Evolutionary conservation across 176 grass and related monocot genomes (phyloP), one percentile per base, ranked within the genome.

Genomic region (Areca catechu): DNA sequence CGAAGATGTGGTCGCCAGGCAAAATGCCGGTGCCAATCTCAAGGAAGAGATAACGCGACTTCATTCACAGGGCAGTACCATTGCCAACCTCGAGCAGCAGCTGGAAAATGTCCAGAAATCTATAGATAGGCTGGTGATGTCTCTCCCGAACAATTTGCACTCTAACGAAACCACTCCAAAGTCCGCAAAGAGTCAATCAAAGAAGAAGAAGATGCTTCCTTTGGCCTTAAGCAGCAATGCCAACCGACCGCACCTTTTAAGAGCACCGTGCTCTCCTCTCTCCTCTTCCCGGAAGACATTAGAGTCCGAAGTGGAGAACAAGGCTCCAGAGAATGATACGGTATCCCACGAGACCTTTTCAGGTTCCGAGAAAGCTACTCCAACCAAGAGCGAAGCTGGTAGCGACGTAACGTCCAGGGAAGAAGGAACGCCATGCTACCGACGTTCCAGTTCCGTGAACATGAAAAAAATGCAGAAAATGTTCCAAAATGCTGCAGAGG

Each of bases 381-480:
- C 81, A 48, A 84, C 77, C 48, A 97, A 97, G 61, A 84, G 82
- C 54, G 83, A 91, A 75, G 77, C 86, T 23, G 74, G 67, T 25
- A 76, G 74, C 43, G 89, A 89, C 66, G 56, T 73, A 16, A 89
- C 82, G 54, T 89, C 85, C 3, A 82, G 79, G 69, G 90, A 95
- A 17, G 90, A 95, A 17, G 93, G 79, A 58, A 91, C 84, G 20
- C 93, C 84, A 24, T 74, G 78, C 18, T 88, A 88, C 34, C 84
- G 84, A 48, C 75, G 87, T 56, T 82, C 83, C 24, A 88, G 93
- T 54, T 97, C 93, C 16, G 87, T 97, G 24, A 97, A 97, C 76
- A 97, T 92, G 93, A 91, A 79, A 61, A 98, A 89, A 30, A 92
- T 92, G 92, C 92, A 90, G 72, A 73, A 86, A 50, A 90, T 96